Base-by-base conservation (phyloP, 495 filamentous ascomycete genomes). In the Xylaria grammica region DNA sequence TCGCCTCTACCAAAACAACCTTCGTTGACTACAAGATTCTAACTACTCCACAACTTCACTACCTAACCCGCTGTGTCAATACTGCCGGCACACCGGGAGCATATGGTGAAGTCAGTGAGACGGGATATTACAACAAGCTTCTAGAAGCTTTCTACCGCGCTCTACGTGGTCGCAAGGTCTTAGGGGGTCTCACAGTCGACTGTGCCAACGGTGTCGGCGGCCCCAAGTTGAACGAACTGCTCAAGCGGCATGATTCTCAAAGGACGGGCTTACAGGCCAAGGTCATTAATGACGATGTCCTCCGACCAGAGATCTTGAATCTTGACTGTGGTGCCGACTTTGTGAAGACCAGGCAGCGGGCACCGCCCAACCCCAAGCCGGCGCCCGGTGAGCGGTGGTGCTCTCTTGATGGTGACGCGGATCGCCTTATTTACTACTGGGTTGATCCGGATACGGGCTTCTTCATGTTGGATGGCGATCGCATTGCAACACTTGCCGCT, bases 151-250 rank as follows among this genome's bases (percentile, higher is more conserved):
- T 96, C 75, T 87, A 89, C 74, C 84, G 83, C 66, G 91, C 93
- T 40, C 89, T 97, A 81, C 83, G 86, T 67, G 86, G 89, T 55
- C 86, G 88, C 67, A 92, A 87, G 70, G 77, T 90, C 58, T 67
- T 76, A 29, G 93, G 93, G 7, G 73, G 81, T 32, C 78, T 99
- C 65, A 92, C 88, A 9, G 93, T 99, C 4, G 95, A 99, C 74
- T 97, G 95, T 72, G 95, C 95, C 58, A 99, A 99, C 71, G 95
- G 95, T 72, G 92, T 99, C 65, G 95, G 95, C 61, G 95, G 93
- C 1, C 94, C 94, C 27, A 97, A 97, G 81, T 81, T 99, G 65
- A 82, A 81, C 60, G 91, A 96, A 74, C 84, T 98, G 49, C 83
- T 97, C 66, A 97, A 97, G 73, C 86, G 89, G 71, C 84, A 97